Evolutionary conservation across 2,329 filamentous ascomycete species (phyloP).

Genomic region (Falciphora oryzae): DNA sequence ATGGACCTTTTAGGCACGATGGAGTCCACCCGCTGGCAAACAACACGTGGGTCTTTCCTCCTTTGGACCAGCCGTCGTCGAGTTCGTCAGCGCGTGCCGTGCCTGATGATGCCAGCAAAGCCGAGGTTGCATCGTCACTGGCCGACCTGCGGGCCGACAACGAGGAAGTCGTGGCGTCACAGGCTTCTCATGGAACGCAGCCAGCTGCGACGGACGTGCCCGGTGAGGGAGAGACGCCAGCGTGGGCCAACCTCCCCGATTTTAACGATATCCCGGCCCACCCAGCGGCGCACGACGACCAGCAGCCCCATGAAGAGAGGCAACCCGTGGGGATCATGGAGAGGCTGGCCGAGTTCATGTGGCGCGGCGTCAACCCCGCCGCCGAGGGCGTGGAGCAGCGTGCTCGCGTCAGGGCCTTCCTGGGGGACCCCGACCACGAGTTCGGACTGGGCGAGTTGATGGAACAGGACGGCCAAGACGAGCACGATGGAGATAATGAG

Average conservation of each 20-base stretch:
- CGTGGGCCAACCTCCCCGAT: constrained; percentile 9
- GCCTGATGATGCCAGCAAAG: background rate
- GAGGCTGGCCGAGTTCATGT: constrained; percentile 54
- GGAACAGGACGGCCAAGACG: constrained; percentile 2
- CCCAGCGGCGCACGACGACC: constrained; percentile 11
- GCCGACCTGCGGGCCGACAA: background rate
- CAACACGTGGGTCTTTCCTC: constrained; percentile 55
- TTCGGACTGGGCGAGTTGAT: background rate
- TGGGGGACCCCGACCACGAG: background rate
- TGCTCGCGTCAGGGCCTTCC: background rate
- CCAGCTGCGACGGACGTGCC: background rate
- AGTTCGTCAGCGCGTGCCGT: background rate
- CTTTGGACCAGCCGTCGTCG: constrained; percentile 24
- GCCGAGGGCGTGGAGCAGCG: background rate
- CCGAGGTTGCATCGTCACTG: background rate
- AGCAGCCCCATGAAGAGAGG: constrained; percentile 2
- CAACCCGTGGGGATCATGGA: constrained; percentile 33
- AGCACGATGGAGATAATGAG: constrained; percentile 24
- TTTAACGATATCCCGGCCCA: constrained; percentile 9
- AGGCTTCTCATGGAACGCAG: background rate
- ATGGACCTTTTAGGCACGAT: constrained; percentile 42
- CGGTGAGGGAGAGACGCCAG: background rate
- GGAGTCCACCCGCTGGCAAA: constrained; percentile 48
- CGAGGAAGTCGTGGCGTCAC: background rate
- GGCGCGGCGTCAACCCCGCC: constrained; percentile 45